A percentile compares a stretch with the other conserved stretches of the same genome.
These are phyloP conservation scores for Tuctoria greenei DNA, from an alignment of 176 grass and related monocot species.

Conservation along the genomic window DNA sequence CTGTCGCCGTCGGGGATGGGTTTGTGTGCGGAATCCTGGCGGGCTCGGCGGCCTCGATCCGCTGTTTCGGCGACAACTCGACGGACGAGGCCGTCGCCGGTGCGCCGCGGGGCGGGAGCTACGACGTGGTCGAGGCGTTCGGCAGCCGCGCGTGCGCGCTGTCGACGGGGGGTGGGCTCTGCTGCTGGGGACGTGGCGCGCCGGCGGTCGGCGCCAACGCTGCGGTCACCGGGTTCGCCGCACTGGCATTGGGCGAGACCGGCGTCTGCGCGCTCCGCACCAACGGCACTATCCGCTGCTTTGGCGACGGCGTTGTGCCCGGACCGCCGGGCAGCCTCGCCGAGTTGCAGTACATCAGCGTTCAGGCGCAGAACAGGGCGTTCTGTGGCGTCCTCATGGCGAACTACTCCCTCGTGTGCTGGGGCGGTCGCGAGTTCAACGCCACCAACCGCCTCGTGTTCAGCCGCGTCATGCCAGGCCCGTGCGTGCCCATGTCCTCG, in stretches of 20 bases:
- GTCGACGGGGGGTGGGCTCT: slow-evolving; percentile 28
- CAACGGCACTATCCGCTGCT: slow-evolving; percentile 65
- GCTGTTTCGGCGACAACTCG: slow-evolving; percentile 64
- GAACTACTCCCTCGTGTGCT: slow-evolving; percentile 86
- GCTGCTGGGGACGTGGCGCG: slow-evolving; percentile 62
- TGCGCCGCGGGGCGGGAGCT: slow-evolving; percentile 38
- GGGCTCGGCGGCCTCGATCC: slow-evolving; percentile 23
- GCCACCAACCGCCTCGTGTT: slow-evolving; percentile 55
- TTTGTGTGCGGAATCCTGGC: slow-evolving; percentile 69
- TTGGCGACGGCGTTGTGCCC: slow-evolving; percentile 36
- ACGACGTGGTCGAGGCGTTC: slow-evolving; percentile 41
- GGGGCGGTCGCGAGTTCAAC: slow-evolving; percentile 55
- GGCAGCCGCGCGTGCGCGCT: slow-evolving; percentile 66
- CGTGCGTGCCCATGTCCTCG: slow-evolving; percentile 42
- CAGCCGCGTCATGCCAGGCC: slow-evolving; percentile 60
- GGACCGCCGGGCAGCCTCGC: slow-evolving; percentile 39
- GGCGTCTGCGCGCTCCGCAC: slow-evolving; percentile 60
- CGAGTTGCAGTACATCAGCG: slow-evolving; percentile 46
- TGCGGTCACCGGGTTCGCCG: slow-evolving; percentile 32
- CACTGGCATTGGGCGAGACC: slow-evolving; percentile 52
- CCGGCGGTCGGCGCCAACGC: slow-evolving; percentile 23
- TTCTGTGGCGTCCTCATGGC: slow-evolving; percentile 73
- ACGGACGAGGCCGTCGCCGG: slow-evolving; percentile 20
- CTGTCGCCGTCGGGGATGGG: slow-evolving; percentile 61
- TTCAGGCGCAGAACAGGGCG: slow-evolving; percentile 44